phyloP scores from a whole-genome alignment of 768 basidiomycete species.

The Kwoniella botswanensis region DNA sequence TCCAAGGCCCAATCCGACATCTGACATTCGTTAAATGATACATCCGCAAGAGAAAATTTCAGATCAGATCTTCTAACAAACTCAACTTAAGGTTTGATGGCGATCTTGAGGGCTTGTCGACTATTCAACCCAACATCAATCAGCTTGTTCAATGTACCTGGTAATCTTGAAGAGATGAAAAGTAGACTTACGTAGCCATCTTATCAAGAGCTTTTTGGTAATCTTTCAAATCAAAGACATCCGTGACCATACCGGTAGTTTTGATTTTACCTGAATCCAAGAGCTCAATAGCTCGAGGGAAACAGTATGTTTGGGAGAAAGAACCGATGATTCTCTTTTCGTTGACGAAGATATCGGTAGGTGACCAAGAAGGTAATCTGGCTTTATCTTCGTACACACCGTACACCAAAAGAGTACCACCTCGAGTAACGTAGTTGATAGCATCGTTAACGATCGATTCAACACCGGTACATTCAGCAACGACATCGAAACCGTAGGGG shows the following conservation, averaged over 20 bases:
- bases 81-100: slow-evolving; percentile 38
- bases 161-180: not conserved
- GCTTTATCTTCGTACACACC: slow-evolving; percentile 89
- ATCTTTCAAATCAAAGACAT: slow-evolving; percentile 66
- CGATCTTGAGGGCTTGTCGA: slow-evolving; percentile 50
- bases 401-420: slow-evolving; percentile 62
- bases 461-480: slow-evolving; percentile 78
- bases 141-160: not conserved
- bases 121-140: not conserved
- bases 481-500: slow-evolving; percentile 87
- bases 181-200: slow-evolving; percentile 62
- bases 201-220: slow-evolving; percentile 71
- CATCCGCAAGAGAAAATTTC: not conserved
- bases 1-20: not conserved
- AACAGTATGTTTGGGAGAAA: slow-evolving; percentile 85
- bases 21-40: not conserved
- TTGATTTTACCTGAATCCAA: slow-evolving; percentile 83
- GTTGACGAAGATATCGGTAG: slow-evolving; percentile 76
- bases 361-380: slow-evolving; percentile 76
- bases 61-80: not conserved
- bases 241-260: slow-evolving; percentile 79
- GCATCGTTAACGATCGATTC: slow-evolving; percentile 84
- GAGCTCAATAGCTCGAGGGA: slow-evolving; percentile 88
- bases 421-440: slow-evolving; percentile 82
- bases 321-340: slow-evolving; percentile 83